Conservation (phyloP, 2,329 filamentous ascomycete genomes). For the Cercospora berteroae region DNA sequence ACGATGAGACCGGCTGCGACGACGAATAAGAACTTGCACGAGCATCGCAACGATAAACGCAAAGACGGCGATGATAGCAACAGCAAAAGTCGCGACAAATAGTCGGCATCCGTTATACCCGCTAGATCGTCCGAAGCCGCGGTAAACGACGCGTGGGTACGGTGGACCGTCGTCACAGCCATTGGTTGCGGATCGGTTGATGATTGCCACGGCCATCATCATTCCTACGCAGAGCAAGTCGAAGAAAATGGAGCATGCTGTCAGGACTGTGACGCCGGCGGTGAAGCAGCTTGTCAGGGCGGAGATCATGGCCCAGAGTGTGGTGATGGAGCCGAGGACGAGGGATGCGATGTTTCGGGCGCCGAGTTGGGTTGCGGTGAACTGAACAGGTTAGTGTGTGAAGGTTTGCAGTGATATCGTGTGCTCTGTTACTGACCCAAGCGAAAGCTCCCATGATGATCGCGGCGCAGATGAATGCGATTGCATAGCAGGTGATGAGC, state of each 20-base stretch:
- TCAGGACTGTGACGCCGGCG: conserved; percentile 11
- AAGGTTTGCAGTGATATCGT: too few species aligned
- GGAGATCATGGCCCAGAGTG: conserved; percentile 6
- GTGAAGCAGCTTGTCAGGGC: conserved; percentile 13
- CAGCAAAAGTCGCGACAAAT: conserved; percentile 13
- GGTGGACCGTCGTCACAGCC: not conserved
- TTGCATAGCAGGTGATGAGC: conserved; percentile 14
- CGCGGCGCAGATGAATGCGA: conserved; percentile 11
- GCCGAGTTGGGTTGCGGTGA: not conserved
- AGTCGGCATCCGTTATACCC: not conserved
- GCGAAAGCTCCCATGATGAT: conserved; percentile 18
- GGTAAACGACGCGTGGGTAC: not conserved
- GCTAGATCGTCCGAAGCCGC: not conserved
- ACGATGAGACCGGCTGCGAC: not conserved
- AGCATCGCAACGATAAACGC: not conserved
- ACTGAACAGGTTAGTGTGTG: not conserved
- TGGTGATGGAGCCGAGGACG: conserved; percentile 2
- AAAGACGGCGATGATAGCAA: conserved; percentile 12
- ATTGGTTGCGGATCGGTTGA: conserved; percentile 9
- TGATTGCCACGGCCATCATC: conserved; percentile 18
- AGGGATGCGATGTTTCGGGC: conserved; percentile 13
- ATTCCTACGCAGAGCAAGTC: conserved; percentile 13
- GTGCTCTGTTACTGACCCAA: conserved; percentile 1
- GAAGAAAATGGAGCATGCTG: conserved; percentile 4
- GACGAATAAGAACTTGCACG: not conserved